Conservation (phyloP, 768 basidiomycete genomes). For the Tremella yokohamensis region DNA sequence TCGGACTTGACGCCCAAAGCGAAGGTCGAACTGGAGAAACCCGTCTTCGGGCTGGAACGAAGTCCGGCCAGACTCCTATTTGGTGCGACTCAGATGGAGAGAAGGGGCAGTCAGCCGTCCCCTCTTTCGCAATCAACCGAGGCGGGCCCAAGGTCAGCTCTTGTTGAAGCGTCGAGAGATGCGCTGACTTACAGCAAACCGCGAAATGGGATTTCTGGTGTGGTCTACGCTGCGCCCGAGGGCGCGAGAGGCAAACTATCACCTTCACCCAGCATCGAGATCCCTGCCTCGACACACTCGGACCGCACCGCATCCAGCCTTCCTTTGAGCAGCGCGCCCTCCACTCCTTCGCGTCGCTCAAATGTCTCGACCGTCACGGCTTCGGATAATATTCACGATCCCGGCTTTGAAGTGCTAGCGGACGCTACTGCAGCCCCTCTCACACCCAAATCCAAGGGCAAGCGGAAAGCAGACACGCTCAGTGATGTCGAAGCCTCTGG, state of each 20-base stretch:
- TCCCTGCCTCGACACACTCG: neutral
- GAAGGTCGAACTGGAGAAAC: slow-evolving; percentile 24
- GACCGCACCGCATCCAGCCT: slow-evolving; percentile 14
- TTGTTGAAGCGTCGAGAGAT: neutral
- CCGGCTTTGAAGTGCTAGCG: slow-evolving; percentile 17
- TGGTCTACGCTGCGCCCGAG: neutral
- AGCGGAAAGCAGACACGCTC: slow-evolving; percentile 2
- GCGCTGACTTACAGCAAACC: neutral
- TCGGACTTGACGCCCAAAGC: slow-evolving; percentile 27
- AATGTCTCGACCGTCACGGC: neutral
- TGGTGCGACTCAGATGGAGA: slow-evolving; percentile 1
- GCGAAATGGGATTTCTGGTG: neutral
- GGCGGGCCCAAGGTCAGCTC: neutral
- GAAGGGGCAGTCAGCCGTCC: slow-evolving; percentile 11
- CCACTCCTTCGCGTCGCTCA: slow-evolving; percentile 6
- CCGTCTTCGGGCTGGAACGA: slow-evolving; percentile 35
- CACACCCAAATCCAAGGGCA: neutral
- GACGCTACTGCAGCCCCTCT: slow-evolving; percentile 1
- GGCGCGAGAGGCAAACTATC: neutral
- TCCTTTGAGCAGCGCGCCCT: slow-evolving; percentile 4
- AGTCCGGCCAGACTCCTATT: slow-evolving; percentile 43
- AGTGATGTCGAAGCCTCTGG: neutral
- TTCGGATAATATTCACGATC: slow-evolving; percentile 12
- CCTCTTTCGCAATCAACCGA: neutral
- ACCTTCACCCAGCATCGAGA: neutral